Evolutionary conservation across 2,329 filamentous ascomycete species (phyloP).

Genomic region (Xylariaceae sp.): DNA sequence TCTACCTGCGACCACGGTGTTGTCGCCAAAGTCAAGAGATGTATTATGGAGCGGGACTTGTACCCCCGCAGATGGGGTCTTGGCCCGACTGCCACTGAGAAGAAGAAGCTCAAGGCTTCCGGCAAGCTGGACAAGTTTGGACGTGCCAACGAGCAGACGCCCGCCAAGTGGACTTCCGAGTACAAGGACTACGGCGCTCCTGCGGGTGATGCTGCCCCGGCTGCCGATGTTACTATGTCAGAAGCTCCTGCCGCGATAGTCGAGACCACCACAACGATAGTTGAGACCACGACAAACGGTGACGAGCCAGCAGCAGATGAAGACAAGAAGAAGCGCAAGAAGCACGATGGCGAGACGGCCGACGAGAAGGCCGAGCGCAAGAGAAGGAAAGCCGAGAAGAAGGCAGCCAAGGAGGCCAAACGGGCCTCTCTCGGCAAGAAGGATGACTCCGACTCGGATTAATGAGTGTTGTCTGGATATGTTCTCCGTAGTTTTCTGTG

Average conservation of each 20-base stretch:
- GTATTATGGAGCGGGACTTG: slow-evolving; percentile 98
- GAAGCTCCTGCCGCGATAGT: slow-evolving; percentile 41
- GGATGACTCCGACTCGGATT: slow-evolving; percentile 54
- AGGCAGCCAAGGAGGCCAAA: slow-evolving; percentile 55
- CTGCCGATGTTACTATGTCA: slow-evolving; percentile 42
- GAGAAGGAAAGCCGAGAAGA: slow-evolving; percentile 60
- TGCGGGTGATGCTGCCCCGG: slow-evolving; percentile 43
- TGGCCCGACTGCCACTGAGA: slow-evolving; percentile 88
- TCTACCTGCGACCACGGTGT: slow-evolving; percentile 96
- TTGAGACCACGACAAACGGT: slow-evolving; percentile 36
- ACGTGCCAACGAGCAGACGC: slow-evolving; percentile 86
- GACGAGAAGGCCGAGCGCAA: slow-evolving; percentile 65
- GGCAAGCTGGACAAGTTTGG: slow-evolving; percentile 99
- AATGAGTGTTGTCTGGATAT: slow-evolving; percentile 17
- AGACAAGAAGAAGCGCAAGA: slow-evolving; percentile 76
- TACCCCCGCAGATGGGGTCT: slow-evolving; percentile 97
- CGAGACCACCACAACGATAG: slow-evolving; percentile 36
- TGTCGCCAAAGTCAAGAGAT: slow-evolving; percentile 97
- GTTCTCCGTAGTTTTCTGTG: slow-evolving; percentile 22
- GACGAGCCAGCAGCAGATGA: slow-evolving; percentile 48
- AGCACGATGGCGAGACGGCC: slow-evolving; percentile 73
- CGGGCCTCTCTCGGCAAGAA: slow-evolving; percentile 52
- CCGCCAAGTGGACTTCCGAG: slow-evolving; percentile 84
- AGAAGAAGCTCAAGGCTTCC: slow-evolving; percentile 99
- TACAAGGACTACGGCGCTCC: slow-evolving; percentile 83